Evolutionary conservation across 331 rosid species (phyloP), one percentile per base, ranked within the genome.

Genomic region (Quercus lobata): DNA sequence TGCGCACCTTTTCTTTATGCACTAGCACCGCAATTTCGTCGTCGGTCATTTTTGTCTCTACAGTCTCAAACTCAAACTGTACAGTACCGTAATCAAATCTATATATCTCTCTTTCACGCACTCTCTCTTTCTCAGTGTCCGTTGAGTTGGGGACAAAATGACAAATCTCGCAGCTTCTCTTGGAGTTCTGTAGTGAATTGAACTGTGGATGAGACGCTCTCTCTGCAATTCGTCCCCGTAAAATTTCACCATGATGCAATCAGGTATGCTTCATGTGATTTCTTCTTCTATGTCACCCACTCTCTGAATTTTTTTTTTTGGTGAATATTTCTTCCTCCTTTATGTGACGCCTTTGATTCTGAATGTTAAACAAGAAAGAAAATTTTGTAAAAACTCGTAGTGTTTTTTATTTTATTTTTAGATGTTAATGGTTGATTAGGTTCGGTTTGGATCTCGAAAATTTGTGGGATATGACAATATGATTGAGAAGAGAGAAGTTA

Each of bases 161-260:
- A 46, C 21, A 16, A 61, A 52, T 63, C 68, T 29, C 16, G 74
- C 41, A 7, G 62, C 27, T 55, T 17, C 53, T 65, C 22, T 63
- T 24, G 18, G 56, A 27, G 56, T 16, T 6, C 54, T 3, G 46
- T 5, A 5, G 5, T 18, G 25, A 4, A 18, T 35, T 19, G 5
- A 29, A 21, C 24, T 32, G 4, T 22, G 46, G 68, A 19, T 71
- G 69, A 57, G 62, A 18, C 76, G 79, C 81, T 72, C 55, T 66
- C 72, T 53, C 76, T 76, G 54, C 83, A 22, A 60, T 44, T 71
- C 74, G 22, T 78, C 71, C 21, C 76, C 68, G 24, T 22, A 25
- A 24, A 76, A 74, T 69, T 68, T 81, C 84, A 72, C 7, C 12
- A 80, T 53, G 83, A 84, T 77, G 94, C 75, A 84, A 57, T 46